Conservation (phyloP, 441 rosid genomes). For the Gossypium davidsonii region DNA sequence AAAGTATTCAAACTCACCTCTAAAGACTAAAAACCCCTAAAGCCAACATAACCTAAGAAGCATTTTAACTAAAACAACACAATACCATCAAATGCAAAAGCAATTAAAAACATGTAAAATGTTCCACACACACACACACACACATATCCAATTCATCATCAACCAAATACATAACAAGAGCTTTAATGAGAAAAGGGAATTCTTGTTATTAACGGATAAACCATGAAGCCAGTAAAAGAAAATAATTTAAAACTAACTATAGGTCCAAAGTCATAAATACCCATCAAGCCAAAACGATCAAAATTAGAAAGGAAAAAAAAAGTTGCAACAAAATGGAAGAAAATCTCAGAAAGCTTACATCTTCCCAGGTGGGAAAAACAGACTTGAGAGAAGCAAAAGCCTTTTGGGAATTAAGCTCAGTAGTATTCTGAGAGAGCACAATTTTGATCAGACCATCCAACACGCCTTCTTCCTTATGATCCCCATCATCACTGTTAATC, state of each 20-base stretch:
- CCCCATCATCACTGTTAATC: constrained; percentile 6
- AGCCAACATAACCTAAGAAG: not conserved
- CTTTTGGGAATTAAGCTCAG: constrained; percentile 57
- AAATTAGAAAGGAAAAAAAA: not conserved
- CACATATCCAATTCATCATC: not conserved
- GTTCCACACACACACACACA: not conserved
- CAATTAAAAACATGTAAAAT: not conserved
- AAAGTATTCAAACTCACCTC: not conserved
- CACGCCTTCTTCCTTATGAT: constrained; percentile 45
- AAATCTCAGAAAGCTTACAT: constrained; percentile 31
- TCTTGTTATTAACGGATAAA: not conserved
- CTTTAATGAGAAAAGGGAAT: not conserved
- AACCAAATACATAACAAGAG: not conserved
- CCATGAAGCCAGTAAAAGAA: not conserved
- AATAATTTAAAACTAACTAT: not conserved
- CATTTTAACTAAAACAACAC: not conserved
- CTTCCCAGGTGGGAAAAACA: constrained; percentile 59
- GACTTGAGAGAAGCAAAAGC: constrained; percentile 74
- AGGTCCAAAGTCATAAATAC: not conserved
- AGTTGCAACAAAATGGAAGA: not conserved
- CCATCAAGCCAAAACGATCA: not conserved
- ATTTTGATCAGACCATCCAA: constrained; percentile 72
- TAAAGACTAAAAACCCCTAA: not conserved
- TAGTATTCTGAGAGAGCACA: constrained; percentile 75
- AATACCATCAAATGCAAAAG: not conserved